Evolutionary conservation across 805 yeast genomes (phyloP), one percentile per base, ranked within the genome.

Genomic region (Yamadazyma olivae): DNA sequence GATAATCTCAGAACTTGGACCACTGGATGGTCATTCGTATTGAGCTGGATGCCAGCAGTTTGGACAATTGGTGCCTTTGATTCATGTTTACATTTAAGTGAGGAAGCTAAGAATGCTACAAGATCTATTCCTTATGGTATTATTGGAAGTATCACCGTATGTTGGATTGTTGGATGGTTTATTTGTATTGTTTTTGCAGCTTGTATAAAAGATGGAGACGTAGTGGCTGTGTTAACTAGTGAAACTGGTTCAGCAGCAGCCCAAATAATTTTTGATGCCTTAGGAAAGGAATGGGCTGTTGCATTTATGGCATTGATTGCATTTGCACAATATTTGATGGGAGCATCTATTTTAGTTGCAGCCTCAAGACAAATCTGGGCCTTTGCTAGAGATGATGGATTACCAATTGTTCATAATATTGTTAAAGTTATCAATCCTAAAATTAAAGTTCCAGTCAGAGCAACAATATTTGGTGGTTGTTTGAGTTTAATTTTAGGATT

Each of bases 41-140:
- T 72, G 27, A 66, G 73, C 10, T 75, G 79, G 70, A 71, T 79
- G 76, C 80, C 87, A 0, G 79, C 81, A 1, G 73, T 81, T 40
- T 83, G 90, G 89, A 79, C 86, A 14, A 81, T 82, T 52, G 83
- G 84, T 17, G 79, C 83, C 0, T 81, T 80, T 54, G 89, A 82
- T 54, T 74, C 84, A 6, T 77, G 82, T 48, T 78, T 82, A 33
- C 88, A 82, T 60, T 76, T 80, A 76, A 68, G 82, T 16, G 90
- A 82, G 55, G 88, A 82, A 55, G 83, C 83, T 17, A 64, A 66
- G 36, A 74, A 79, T 50, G 82, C 88, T 16, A 64, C 77, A 3
- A 65, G 64, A 33, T 76, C 83, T 9, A 81, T 80, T 4, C 87
- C 89, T 4, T 58, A 75, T 31, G 88, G 86, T 28, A 81, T 82